phyloP scores from a whole-genome alignment of 2,329 filamentous ascomycete genomes.

The Ceratocystis lukuohia region DNA sequence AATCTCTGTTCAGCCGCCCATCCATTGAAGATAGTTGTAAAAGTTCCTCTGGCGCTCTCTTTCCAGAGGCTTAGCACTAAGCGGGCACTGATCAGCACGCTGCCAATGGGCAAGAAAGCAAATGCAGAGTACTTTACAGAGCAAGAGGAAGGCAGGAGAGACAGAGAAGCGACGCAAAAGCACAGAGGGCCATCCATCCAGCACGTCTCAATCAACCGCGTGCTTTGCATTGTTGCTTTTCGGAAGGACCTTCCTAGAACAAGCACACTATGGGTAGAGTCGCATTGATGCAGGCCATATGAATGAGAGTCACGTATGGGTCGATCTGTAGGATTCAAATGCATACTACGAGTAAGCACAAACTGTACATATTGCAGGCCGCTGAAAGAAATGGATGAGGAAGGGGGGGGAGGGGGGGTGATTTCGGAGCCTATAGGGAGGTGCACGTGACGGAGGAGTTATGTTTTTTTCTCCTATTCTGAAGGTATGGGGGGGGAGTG shows the following conservation, averaged over 20 bases:
- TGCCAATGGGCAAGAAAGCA: not conserved
- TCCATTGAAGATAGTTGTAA: not conserved
- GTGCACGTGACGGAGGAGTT: no score
- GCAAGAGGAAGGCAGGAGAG: no score
- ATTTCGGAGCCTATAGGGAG: no score
- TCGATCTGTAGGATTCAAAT: not conserved
- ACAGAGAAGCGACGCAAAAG: not conserved
- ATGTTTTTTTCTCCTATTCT: no score
- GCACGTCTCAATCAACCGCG: not conserved
- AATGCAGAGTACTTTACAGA: not conserved
- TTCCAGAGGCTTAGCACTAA: not conserved
- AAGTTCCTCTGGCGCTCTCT: not conserved
- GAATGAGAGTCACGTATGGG: not conserved
- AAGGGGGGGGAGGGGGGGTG: no score
- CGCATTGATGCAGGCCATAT: not conserved
- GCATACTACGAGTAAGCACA: not conserved
- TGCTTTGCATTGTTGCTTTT: not conserved
- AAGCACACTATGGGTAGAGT: not conserved
- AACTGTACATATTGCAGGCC: no score
- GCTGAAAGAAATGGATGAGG: no score
- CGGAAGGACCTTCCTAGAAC: not conserved
- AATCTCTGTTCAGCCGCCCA: not conserved
- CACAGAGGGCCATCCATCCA: not conserved
- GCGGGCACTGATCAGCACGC: not conserved
- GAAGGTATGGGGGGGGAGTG: no score